These are phyloP conservation scores for Zymoseptoria pseudotritici DNA, from an alignment of 2,329 filamentous ascomycete species.

Conservation along the genomic window DNA sequence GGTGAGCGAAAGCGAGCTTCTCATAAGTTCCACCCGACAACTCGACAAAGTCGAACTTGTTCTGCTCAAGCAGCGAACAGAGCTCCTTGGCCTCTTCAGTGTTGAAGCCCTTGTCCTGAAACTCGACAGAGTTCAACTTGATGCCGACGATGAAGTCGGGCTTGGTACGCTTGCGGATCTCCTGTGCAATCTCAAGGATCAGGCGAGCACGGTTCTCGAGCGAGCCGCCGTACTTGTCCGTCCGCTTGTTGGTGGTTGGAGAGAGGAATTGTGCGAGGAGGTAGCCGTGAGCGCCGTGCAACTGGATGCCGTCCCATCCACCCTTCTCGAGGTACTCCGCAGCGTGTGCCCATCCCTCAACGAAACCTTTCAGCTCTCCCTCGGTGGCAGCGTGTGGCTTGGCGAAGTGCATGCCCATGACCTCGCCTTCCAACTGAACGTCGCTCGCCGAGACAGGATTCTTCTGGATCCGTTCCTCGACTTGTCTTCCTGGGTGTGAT, in stretches of 20 bases:
- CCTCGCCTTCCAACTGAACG: constrained; percentile 37
- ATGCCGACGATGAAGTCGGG: constrained; percentile 44
- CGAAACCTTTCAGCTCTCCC: constrained; percentile 49
- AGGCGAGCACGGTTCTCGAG: constrained; percentile 38
- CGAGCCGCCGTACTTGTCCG: constrained; percentile 39
- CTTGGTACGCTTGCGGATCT: constrained; percentile 32
- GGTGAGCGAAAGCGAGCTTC: constrained; percentile 44
- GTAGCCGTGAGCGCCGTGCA: constrained; percentile 41
- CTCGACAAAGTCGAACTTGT: constrained; percentile 51
- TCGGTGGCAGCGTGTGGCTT: constrained; percentile 48
- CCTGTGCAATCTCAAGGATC: constrained; percentile 35
- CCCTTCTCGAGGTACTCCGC: constrained; percentile 56
- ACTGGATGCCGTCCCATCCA: constrained; percentile 48
- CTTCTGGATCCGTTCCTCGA: constrained; percentile 37
- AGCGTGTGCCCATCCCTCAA: constrained; percentile 55
- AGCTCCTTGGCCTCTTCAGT: constrained; percentile 42
- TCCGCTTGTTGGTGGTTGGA: constrained; percentile 35
- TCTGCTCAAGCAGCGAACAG: constrained; percentile 36
- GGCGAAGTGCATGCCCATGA: constrained; percentile 45
- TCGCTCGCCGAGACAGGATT: constrained; percentile 47
- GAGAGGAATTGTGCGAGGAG: constrained; percentile 40
- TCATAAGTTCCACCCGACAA: constrained; percentile 56
- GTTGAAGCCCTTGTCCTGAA: constrained; percentile 46
- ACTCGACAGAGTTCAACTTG: constrained; percentile 53
- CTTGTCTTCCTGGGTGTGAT: constrained; percentile 56